Evolutionary conservation across 345 rosid species (phyloP), one percentile per base, ranked within the genome.

Genomic region (Litchi chinensis): DNA sequence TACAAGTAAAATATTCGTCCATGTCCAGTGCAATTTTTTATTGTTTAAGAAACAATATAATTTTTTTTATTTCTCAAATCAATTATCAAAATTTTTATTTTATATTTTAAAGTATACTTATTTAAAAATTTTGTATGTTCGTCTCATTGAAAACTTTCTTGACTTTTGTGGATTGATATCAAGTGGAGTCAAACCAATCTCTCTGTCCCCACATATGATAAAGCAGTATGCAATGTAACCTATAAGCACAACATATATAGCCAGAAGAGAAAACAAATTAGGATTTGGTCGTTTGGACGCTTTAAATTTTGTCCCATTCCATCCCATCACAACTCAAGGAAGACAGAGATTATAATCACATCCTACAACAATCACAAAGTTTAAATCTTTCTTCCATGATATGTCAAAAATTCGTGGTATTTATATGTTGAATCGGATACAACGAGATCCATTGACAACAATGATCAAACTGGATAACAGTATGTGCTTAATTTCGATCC

Each of bases 151-250:
- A 54, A 54, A 46, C 15, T 10, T 10, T 46, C 11, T 46, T 12
- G 13, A 10, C n/a, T 46, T 10, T 46, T 32, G 37, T 32, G 4
- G 3, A 32, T 32, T 32, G 37, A 2, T 73, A 57, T 43, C 18
- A 74, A 40, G 64, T 32, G 10, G 79, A 52, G 73, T 73, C 77
- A 79, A 79, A 74, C 21, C 52, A 60, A 28, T 44, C 39, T 9
- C 78, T 24, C 0, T 62, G 78, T 81, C 82, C 85, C 78, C 71
- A 63, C 79, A 21, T 24, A 85, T 76, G 76, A 79, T 46, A 79
- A 70, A 41, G 46, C 11, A 63, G 62, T 66, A 80, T 76, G 70
- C 68, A 64, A 66, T 84, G 78, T 57, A 44, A 44, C 73, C 77
- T 67, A 37, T 71, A 59, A 48, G 68, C 69, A 73, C 75, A 43